Percentiles rank a stretch among this genome's conserved stretches.
Conservation (phyloP, 441 rosid genomes). For the Viola pubescens region DNA sequence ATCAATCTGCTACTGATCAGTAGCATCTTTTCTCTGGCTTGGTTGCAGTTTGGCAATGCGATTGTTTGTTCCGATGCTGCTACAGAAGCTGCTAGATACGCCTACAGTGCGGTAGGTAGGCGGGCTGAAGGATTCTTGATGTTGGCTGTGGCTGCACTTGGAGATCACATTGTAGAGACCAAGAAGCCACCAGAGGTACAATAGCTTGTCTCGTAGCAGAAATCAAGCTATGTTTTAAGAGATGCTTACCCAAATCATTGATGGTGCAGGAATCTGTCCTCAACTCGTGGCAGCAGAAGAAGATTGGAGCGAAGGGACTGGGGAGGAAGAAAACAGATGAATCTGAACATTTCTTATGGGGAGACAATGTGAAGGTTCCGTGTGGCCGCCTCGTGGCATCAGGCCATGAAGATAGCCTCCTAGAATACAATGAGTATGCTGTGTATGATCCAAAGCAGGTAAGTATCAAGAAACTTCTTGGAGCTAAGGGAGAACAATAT, state of each 20-base stretch:
- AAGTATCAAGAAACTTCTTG: background rate
- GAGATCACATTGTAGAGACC: slow-evolving; percentile 40
- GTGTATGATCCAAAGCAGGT: slow-evolving; percentile 83
- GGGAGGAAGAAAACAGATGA: slow-evolving; percentile 72
- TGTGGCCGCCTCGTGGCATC: slow-evolving; percentile 63
- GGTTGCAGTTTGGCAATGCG: slow-evolving; percentile 62
- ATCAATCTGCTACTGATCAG: background rate
- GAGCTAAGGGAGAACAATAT: background rate
- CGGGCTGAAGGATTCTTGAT: slow-evolving; percentile 58
- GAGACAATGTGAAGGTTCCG: slow-evolving; percentile 59
- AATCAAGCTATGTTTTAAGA: background rate
- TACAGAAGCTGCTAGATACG: slow-evolving; percentile 72
- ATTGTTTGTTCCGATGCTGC: slow-evolving; percentile 75
- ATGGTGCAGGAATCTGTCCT: slow-evolving; percentile 33
- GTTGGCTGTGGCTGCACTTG: slow-evolving; percentile 54
- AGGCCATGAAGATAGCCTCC: slow-evolving; percentile 49
- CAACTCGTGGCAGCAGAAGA: slow-evolving; percentile 45
- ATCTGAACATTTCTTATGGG: slow-evolving; percentile 54
- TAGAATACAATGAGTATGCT: slow-evolving; percentile 68
- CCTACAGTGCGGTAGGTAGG: slow-evolving; percentile 64
- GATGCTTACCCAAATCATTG: background rate
- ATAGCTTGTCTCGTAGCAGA: background rate
- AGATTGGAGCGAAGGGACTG: slow-evolving; percentile 50
- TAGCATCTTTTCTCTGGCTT: too few species aligned
- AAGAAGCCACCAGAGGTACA: slow-evolving; percentile 46